phyloP scores from a whole-genome alignment of 371 early-diverging fungal species.

The Mucor saturninus region DNA sequence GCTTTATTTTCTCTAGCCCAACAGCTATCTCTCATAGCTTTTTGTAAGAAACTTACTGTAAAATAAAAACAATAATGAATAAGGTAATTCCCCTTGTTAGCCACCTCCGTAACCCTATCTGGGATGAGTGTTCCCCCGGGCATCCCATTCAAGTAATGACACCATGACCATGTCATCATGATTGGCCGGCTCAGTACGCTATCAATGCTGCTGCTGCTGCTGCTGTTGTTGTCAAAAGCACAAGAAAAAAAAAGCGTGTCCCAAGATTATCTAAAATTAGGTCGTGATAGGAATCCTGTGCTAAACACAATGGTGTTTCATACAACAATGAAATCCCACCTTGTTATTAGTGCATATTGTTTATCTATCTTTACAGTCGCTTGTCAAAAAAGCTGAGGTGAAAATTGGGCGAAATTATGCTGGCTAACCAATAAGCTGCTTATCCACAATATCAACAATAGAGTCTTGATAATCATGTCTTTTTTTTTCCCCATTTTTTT shows the following conservation, averaged over 20 bases:
- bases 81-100: conserved; percentile 14
- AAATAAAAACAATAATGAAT: background rate
- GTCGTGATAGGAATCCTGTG: background rate
- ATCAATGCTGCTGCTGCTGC: background rate
- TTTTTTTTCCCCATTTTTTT: conserved; percentile 4
- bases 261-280: background rate
- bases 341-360: background rate
- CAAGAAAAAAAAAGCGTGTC: background rate
- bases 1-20: background rate
- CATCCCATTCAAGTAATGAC: conserved; percentile 9
- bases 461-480: conserved; percentile 2
- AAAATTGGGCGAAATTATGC: background rate
- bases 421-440: conserved; percentile 1
- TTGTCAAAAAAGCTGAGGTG: background rate
- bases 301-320: background rate
- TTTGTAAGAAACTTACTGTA: background rate
- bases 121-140: background rate
- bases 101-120: conserved; percentile 20
- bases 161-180: conserved; percentile 11
- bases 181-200: background rate
- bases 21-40: background rate
- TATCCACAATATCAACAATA: background rate
- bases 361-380: background rate
- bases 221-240: background rate
- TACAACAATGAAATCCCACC: background rate